Evolutionary conservation across 495 filamentous ascomycete species (phyloP), one percentile per base, ranked within the genome.

Genomic region (Aspergillus incahuasiensis): DNA sequence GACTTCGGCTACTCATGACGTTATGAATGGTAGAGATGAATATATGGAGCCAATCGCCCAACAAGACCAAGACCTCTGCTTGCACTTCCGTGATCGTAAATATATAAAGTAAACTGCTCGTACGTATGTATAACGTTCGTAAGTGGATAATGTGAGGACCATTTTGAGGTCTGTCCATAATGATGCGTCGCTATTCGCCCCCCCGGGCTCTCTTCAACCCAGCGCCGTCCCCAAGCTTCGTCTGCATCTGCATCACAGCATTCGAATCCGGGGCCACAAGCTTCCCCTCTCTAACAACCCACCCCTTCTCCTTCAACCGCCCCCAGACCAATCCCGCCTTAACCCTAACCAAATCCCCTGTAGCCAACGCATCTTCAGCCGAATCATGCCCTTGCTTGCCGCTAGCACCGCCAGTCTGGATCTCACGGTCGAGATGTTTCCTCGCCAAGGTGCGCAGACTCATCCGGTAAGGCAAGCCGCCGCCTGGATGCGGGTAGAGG

Each of bases 291-390:
- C 73, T 63, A 7, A 87, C 56, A 13, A 16, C 66, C 87, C 90
- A 95, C 1, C 89, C 90, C 43, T 79, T 68, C 32, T 61, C 67
- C 70, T 79, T 74, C 74, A 91, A 70, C 12, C 59, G 62, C 55
- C 78, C 79, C 87, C 89, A 91, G 55, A 79, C 79, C 52, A 86
- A 75, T 22, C 62, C 71, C 8, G 92, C 78, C 63, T 81, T 85
- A 30, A 79, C 76, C 51, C 88, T 69, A 0, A 95, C 90, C 55
- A 97, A 66, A 51, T 96, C 90, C 0, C 92, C 95, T 0, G 95
- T 90, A 0, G 90, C 88, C 45, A 86, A 74, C 0, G 95, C 89
- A 67, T 99, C 94, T 65, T 97, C 91, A 42, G 82, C 86, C 18
- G 85, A 90, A 67, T 97, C 92, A 60, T 98, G 94, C 0, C 91